Evolutionary conservation across 768 basidiomycete species (phyloP), one percentile per base, ranked within the genome.

Genomic region (Suillus americanus): DNA sequence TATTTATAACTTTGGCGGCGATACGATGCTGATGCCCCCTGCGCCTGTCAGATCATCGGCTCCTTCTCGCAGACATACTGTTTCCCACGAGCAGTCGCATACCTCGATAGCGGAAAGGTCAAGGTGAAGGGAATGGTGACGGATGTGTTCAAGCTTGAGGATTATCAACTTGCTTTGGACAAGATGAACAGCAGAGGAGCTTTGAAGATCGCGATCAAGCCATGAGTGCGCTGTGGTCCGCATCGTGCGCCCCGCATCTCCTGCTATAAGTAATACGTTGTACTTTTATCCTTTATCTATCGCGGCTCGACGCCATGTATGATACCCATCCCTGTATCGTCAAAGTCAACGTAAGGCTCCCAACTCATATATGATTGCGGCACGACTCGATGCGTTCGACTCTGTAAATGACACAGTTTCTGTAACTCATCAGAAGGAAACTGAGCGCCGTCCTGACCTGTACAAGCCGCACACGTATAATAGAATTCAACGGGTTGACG

Each of bases 61-160:
- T 95, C 94, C 1, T 95, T 95, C 80, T 90, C 94, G 10, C 94
- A 95, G 68, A 89, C 89, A 1, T 89, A 81, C 78, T 95, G 94
- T 77, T 95, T 97, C 89, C 92, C 94, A 51, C 88, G 94, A 6
- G 93, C 94, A 2, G 87, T 97, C 41, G 91, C 88, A 14, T 95
- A 95, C 74, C 86, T 97, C 23, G 94, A 97, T 70, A 86, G 87
- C 67, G 91, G 92, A 8, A 95, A 94, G 79, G 81, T 95, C 70
- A 89, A 82, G 62, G 85, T 90, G 28, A 88, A 89, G 74, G 91
- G 90, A n/a, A 91, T 94, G 82, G 89, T 92, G 33, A 82, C 88
- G 8, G 85, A 91, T 69, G 73, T 86, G 16, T 91, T 84, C 77
- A 85, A 85, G 67, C 74, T 92, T 61, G 86, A 88, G 60, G 85